Evolutionary conservation across 495 filamentous ascomycete genomes (phyloP), one percentile per base, ranked within the genome.

Genomic region (Cercophora scortea): DNA sequence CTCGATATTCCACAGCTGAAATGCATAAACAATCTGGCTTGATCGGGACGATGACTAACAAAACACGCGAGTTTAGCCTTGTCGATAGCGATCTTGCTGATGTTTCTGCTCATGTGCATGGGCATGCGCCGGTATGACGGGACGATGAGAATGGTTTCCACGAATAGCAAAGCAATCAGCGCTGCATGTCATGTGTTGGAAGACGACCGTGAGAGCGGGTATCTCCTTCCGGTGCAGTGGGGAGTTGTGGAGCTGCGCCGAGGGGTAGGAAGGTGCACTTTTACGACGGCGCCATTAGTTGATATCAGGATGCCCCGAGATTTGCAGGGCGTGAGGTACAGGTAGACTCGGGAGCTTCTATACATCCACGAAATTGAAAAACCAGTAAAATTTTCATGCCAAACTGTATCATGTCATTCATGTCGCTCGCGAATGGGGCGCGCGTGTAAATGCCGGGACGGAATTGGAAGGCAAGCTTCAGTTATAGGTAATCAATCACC

Each of bases 111-210:
- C 35, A 34, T 55, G 4, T 6, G 33, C 6, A 13, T 61, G 7
- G 55, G 59, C 0, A 53, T 54, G 10, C 49, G 59, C 1, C 42
- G 11, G 4, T 61, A 61, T 33, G 59, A 58, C 13, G 55, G 52
- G 0, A 51, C 43, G 1, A 61, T 61, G 59, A 45, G 59, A 12
- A 47, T 61, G 49, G 52, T 55, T 7, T 46, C 55, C 3, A 61
- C 55, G 12, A 58, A 61, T 33, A 58, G 55, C 32, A 45, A 39
- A 16, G 59, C 59, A 1, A 61, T 61, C 46, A 61, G 59, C 32
- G 59, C 59, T 0, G 59, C 59, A 1, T 61, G 59, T 19, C 59
- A 61, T 17, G 48, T 41, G 10, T 36, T 53, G 1, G 11, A 13
- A 2, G 56, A 53, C 36, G 59, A 55, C 33, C 46, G 42, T 9